Evolutionary conservation across 768 basidiomycete species (phyloP), one percentile per base, ranked within the genome.

Genomic region (Roridomyces roridus): DNA sequence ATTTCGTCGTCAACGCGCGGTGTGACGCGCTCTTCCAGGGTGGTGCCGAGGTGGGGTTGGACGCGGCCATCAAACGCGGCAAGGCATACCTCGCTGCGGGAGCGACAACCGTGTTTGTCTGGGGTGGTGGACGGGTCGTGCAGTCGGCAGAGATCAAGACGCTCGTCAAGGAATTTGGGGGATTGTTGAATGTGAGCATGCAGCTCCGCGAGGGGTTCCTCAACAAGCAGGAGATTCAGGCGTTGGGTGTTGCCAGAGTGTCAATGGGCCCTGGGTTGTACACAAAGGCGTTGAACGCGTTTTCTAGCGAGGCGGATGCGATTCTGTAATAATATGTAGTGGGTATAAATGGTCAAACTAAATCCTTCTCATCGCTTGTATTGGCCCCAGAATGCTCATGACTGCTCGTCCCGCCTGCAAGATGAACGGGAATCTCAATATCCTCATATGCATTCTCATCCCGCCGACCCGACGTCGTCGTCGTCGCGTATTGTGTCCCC

Each of bases 31-130:
- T 59, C 36, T 55, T 55, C 55, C 26, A 41, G 39, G 49, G 29
- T 15, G 49, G 29, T 15, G n/a, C 23, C 44, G 34, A 47, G 2
- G 54, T 35, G 31, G 46, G 54, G 14, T 37, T 59, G 37, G 57
- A 46, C 4, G n/a, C 43, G 14, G 55, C 49, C 20, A 42, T 59
- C 15, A 24, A 29, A 7, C 51, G 57, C 14, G 58, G 58, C 35
- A 55, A 56, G 35, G 54, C 58, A 10, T 60, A 57, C 24, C 46
- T 60, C 1, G 58, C 59, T 41, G 59, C 59, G 28, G 59, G 59
- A 5, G 55, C 59, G 31, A 57, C 59, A 31, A 60, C 59, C n/a
- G 54, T 46, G 17, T 60, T 57, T n/a, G 59, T 60, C 29, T 60
- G 59, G 59, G 59, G 58, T 15, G 55, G 58, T 26, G 41, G 47